A percentile compares a stretch with the other conserved stretches of the same genome.
These are phyloP conservation scores for Cercophora sp. DNA, from an alignment of 495 filamentous ascomycete genomes.

Conservation along the genomic window DNA sequence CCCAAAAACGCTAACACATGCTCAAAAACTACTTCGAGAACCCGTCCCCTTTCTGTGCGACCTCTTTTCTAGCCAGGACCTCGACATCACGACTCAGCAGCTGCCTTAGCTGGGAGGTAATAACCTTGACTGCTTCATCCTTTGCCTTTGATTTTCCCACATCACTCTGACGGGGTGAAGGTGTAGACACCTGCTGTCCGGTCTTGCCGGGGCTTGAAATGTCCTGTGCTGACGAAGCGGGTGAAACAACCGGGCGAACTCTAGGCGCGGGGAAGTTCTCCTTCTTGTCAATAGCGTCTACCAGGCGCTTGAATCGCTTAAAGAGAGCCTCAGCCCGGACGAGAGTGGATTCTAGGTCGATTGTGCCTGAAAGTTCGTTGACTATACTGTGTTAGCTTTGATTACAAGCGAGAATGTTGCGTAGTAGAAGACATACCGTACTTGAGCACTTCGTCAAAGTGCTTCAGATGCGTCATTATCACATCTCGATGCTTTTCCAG, in stretches of 20 bases:
- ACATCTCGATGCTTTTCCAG: constrained; percentile 92
- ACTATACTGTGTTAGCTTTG: constrained; percentile 45
- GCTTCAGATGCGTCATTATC: constrained; percentile 89
- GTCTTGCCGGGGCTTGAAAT: background rate
- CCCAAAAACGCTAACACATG: background rate
- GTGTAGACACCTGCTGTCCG: background rate
- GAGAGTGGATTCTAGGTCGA: constrained; percentile 80
- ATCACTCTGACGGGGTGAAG: background rate
- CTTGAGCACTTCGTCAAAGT: constrained; percentile 96
- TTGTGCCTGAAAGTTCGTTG: constrained; percentile 90
- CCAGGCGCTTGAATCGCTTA: constrained; percentile 75
- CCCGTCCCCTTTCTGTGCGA: constrained; percentile 34
- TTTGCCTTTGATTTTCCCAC: constrained; percentile 26
- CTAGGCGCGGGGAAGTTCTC: constrained; percentile 66
- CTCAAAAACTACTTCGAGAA: constrained; percentile 6
- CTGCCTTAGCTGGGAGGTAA: constrained; percentile 74
- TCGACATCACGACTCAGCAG: constrained; percentile 71
- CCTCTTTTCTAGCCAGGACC: constrained; percentile 53
- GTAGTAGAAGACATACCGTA: constrained; percentile 61
- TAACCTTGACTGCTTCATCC: constrained; percentile 50
- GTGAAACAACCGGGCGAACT: constrained; percentile 27
- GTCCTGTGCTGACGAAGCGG: constrained; percentile 17
- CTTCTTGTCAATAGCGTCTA: constrained; percentile 86
- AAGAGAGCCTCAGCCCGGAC: constrained; percentile 86
- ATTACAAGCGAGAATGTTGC: background rate